A percentile compares a stretch with the other conserved stretches of the same genome.
Conservation (phyloP, 441 rosid species). For the Euphorbia celastroides region DNA sequence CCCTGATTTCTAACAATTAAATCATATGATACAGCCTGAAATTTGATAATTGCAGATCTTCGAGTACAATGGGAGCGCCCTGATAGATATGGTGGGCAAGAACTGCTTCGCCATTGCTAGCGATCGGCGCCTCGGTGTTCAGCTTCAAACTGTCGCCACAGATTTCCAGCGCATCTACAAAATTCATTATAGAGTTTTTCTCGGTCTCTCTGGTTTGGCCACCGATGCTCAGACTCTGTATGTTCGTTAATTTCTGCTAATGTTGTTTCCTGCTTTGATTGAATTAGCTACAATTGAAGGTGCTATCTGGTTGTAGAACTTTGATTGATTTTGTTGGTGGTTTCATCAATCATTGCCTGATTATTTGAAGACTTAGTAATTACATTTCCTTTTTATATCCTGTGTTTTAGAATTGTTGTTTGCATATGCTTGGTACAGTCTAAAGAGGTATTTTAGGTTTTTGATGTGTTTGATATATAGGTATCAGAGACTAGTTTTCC, state of each 20-base stretch:
- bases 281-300: neutral
- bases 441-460: no score
- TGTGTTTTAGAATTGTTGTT: neutral
- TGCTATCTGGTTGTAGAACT: no score
- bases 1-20: neutral
- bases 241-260: constrained; percentile 1
- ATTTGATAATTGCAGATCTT: constrained; percentile 47
- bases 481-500: constrained; percentile 84
- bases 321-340: no score
- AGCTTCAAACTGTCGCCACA: constrained; percentile 90
- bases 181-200: constrained; percentile 69
- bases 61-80: constrained; percentile 97
- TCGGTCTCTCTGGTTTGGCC: constrained; percentile 89
- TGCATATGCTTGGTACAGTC: neutral
- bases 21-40: neutral
- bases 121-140: constrained; percentile 84
- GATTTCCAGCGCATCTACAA: constrained; percentile 78
- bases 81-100: constrained; percentile 97
- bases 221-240: constrained; percentile 92
- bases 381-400: neutral
- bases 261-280: neutral
- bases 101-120: constrained; percentile 96
- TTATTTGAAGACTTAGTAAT: neutral
- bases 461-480: constrained; percentile 31
- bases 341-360: neutral